Percentiles rank a stretch among this genome's conserved stretches.
Conservation (phyloP, 1,284 basidiomycete genomes). For the Vanrija sp. region DNA sequence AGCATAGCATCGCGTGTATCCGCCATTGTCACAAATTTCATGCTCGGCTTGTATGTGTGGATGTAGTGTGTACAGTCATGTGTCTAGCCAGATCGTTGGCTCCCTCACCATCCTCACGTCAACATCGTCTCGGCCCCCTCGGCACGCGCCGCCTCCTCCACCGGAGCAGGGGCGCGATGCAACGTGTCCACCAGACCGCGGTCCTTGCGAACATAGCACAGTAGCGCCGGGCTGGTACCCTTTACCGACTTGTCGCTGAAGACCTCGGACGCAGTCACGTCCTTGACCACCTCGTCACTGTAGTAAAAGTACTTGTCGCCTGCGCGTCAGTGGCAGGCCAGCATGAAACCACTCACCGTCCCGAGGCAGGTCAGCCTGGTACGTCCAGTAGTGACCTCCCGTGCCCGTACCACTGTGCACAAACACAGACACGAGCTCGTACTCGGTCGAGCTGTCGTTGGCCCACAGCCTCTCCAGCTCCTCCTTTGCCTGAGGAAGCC, state of each 20-base stretch:
- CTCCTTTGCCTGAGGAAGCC: conserved; percentile 59
- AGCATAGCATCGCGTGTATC: too few species aligned
- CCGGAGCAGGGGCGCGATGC: conserved; percentile 30
- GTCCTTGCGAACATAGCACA: conserved; percentile 48
- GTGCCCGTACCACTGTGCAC: conserved; percentile 76
- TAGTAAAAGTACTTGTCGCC: conserved; percentile 90
- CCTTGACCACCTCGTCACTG: conserved; percentile 77
- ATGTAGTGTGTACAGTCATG: too few species aligned
- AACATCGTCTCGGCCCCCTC: too few species aligned
- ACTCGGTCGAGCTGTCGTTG: conserved; percentile 64
- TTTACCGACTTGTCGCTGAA: conserved; percentile 31
- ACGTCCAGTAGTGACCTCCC: conserved; percentile 49
- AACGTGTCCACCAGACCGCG: conserved; percentile 37
- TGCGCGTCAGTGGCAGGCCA: conserved; percentile 8
- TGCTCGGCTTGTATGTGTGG: too few species aligned
- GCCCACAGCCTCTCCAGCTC: conserved; percentile 76
- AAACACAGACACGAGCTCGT: conserved; percentile 92
- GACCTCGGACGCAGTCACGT: conserved; percentile 38
- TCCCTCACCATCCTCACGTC: too few species aligned
- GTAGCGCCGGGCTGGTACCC: conserved; percentile 47
- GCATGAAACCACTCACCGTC: conserved; percentile 30
- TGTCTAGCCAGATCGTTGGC: too few species aligned
- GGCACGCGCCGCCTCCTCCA: neutral
- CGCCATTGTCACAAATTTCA: too few species aligned
- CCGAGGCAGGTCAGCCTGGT: conserved; percentile 44